Conservation (phyloP, 331 rosid genomes). For the Pyracantha coccinea region DNA sequence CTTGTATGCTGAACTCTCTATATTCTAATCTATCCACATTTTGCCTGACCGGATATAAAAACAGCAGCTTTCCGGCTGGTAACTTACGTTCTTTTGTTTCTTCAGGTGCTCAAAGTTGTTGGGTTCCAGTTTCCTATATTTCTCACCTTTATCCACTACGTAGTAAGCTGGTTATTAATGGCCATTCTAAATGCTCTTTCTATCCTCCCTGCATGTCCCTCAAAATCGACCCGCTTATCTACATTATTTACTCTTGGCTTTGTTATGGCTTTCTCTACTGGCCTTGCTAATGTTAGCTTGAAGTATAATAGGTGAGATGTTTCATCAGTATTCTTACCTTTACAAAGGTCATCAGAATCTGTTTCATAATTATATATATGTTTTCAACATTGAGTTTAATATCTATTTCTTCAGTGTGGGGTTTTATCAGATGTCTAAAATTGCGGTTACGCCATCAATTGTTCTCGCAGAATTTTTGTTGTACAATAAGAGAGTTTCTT, state of each 20-base stretch:
- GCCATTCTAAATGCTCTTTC: slow-evolving; percentile 72
- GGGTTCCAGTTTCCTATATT: slow-evolving; percentile 81
- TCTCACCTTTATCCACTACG: slow-evolving; percentile 81
- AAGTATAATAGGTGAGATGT: slow-evolving; percentile 77
- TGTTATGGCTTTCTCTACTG: slow-evolving; percentile 92
- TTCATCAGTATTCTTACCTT: not conserved
- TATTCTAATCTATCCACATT: slow-evolving; percentile 2
- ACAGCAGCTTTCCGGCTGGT: slow-evolving; percentile 18
- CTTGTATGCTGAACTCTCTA: slow-evolving; percentile 27
- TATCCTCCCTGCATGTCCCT: slow-evolving; percentile 73
- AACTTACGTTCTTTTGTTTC: slow-evolving; percentile 11
- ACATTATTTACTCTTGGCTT: slow-evolving; percentile 75
- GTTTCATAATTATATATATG: not conserved
- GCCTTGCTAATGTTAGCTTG: slow-evolving; percentile 96
- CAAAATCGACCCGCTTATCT: slow-evolving; percentile 59
- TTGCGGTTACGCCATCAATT: slow-evolving; percentile 90
- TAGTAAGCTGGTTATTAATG: slow-evolving; percentile 91
- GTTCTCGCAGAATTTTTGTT: slow-evolving; percentile 77
- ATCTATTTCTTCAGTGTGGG: slow-evolving; percentile 73
- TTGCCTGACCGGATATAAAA: not conserved
- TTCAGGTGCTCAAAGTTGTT: slow-evolving; percentile 85
- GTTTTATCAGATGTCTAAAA: slow-evolving; percentile 98
- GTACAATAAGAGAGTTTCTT: slow-evolving; percentile 70
- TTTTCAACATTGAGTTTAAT: slow-evolving; percentile 22
- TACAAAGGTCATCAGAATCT: not conserved